Percentiles rank a stretch among this genome's conserved stretches.
phyloP scores from a whole-genome alignment of 2,329 filamentous ascomycete genomes.

The Blastomyces silverae region DNA sequence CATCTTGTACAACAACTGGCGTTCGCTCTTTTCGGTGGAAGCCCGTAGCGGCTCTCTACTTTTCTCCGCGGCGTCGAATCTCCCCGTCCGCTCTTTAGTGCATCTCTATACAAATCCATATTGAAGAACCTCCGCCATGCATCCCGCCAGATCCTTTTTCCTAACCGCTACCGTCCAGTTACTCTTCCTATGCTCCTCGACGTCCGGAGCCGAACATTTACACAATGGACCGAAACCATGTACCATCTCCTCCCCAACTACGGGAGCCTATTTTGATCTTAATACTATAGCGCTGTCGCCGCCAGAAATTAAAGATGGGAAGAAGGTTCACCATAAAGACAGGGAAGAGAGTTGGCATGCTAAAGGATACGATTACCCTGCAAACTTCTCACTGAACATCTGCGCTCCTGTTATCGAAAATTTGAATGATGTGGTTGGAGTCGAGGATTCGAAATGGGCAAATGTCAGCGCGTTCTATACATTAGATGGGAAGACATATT shows the following conservation, averaged over 20 bases:
- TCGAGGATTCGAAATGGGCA: conserved; percentile 37
- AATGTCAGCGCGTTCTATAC: conserved; percentile 48
- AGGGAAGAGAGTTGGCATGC: conserved; percentile 45
- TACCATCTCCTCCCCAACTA: conserved; percentile 56
- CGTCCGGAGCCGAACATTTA: conserved; percentile 34
- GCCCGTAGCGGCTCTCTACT: background rate
- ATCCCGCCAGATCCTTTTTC: conserved; percentile 27
- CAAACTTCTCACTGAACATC: conserved; percentile 48
- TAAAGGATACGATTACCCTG: conserved; percentile 44
- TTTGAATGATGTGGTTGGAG: conserved; percentile 42
- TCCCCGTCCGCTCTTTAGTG: background rate
- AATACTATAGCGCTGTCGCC: conserved; percentile 50
- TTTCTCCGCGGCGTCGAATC: background rate
- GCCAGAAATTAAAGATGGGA: conserved; percentile 38
- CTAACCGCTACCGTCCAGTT: conserved; percentile 29
- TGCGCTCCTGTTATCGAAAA: conserved; percentile 46
- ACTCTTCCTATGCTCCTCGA: conserved; percentile 31
- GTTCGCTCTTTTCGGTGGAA: background rate
- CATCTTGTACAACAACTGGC: background rate
- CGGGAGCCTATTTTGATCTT: conserved; percentile 58
- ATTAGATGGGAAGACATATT: conserved; percentile 39
- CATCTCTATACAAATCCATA: background rate
- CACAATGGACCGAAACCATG: conserved; percentile 47
- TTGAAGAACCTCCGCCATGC: conserved; percentile 29
- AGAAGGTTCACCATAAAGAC: conserved; percentile 35